Evolutionary conservation across 1,139 yeast genomes (phyloP).

Genomic region (Starmera stellimalicola): DNA sequence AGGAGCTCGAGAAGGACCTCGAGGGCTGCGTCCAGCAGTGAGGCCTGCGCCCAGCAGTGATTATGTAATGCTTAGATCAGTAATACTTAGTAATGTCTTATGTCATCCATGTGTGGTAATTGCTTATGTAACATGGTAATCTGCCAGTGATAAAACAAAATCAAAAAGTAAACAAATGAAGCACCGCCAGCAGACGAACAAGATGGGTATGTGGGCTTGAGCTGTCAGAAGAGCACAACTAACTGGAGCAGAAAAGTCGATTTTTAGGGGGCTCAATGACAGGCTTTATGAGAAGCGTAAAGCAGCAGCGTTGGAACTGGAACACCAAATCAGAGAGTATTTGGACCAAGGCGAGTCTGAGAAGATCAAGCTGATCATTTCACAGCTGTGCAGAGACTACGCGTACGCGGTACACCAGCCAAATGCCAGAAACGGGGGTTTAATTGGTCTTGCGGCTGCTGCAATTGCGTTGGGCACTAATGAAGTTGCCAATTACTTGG

Average conservation of each 20-base stretch:
- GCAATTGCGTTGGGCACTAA: conserved; percentile 69
- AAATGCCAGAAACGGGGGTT: conserved; percentile 66
- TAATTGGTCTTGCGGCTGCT: conserved; percentile 69
- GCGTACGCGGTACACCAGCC: conserved; percentile 75
- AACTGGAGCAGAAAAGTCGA: conserved; percentile 64
- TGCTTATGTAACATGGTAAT: no score
- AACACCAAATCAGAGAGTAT: conserved; percentile 66
- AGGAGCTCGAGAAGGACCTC: conserved; percentile 31
- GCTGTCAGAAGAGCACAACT: no score
- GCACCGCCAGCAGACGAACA: neutral
- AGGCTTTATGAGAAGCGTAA: conserved; percentile 90
- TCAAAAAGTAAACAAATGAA: no score
- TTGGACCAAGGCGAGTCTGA: conserved; percentile 59
- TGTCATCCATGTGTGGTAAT: no score
- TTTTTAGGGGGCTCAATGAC: conserved; percentile 79
- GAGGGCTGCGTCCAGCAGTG: conserved; percentile 24
- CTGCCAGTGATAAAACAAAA: no score
- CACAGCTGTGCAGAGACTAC: conserved; percentile 57
- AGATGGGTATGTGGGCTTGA: no score
- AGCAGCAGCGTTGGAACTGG: conserved; percentile 87
- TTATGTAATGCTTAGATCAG: no score
- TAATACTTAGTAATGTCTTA: no score
- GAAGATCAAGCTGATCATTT: conserved; percentile 59
- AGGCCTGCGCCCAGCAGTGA: no score
- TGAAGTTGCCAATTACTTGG: conserved; percentile 65